Conservation (phyloP, 75 land plant genomes). For the Larix kaempferi region DNA sequence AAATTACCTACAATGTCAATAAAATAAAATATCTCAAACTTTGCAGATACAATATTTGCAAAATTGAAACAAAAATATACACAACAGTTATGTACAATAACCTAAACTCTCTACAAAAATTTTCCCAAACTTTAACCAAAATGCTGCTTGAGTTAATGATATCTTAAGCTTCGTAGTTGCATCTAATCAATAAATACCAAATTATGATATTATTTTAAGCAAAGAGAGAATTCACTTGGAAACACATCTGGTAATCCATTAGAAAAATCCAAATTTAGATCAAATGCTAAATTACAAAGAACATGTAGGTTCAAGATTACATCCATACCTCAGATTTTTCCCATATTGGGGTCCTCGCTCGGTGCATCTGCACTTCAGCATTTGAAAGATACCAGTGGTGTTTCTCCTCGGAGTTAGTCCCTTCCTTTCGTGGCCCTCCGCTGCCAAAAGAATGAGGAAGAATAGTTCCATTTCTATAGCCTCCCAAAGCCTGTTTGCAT, state of each 20-base stretch:
- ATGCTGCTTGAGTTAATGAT: too few relatives aligned
- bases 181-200: too few relatives aligned
- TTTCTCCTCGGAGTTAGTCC: conserved; percentile 38
- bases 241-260: conserved; percentile 33
- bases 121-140: too few relatives aligned
- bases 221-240: too few relatives aligned
- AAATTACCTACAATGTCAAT: too few relatives aligned
- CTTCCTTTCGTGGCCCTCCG: conserved; percentile 20
- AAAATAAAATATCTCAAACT: too few relatives aligned
- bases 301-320: not conserved
- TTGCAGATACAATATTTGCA: too few relatives aligned
- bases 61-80: too few relatives aligned
- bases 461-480: conserved; percentile 16
- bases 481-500: conserved; percentile 16
- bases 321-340: conserved; percentile 74
- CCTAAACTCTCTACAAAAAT: too few relatives aligned
- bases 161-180: too few relatives aligned
- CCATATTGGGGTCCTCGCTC: conserved; percentile 71
- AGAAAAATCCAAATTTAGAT: not conserved
- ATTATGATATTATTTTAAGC: too few relatives aligned
- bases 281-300: not conserved
- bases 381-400: conserved; percentile 76
- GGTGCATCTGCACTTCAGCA: conserved; percentile 81
- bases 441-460: conserved; percentile 7
- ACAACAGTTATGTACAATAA: too few relatives aligned